Percentiles rank a stretch among this genome's conserved stretches.
phyloP scores from a whole-genome alignment of 2,329 filamentous ascomycete genomes.

The Cladosporium sp. region DNA sequence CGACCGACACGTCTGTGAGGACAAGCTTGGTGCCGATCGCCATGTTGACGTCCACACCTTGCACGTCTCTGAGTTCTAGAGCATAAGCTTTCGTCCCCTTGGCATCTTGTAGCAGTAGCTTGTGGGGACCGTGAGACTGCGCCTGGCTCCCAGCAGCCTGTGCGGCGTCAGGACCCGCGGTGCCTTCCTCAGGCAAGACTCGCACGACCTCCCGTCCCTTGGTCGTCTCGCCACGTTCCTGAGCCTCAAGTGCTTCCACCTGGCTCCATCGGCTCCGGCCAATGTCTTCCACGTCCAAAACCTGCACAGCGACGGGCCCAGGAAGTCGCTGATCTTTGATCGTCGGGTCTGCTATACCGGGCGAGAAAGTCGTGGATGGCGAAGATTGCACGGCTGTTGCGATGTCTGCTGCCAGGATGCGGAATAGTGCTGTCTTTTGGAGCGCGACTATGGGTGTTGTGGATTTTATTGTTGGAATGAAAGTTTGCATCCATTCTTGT shows the following conservation, averaged over 20 bases:
- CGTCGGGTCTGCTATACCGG: slow-evolving; percentile 50
- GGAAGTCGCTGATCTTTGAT: slow-evolving; percentile 55
- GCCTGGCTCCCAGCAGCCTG: slow-evolving; percentile 19
- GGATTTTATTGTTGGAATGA: slow-evolving; percentile 54
- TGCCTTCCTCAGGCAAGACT: slow-evolving; percentile 52
- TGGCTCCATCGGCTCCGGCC: slow-evolving; percentile 78
- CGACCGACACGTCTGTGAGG: slow-evolving; percentile 62
- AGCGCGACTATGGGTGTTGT: slow-evolving; percentile 64
- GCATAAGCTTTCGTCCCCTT: slow-evolving; percentile 65
- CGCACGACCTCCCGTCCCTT: slow-evolving; percentile 79
- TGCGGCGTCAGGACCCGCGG: slow-evolving; percentile 35
- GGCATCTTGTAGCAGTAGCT: slow-evolving; percentile 77
- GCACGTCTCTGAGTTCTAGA: slow-evolving; percentile 65
- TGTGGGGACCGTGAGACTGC: slow-evolving; percentile 60
- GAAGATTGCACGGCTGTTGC: slow-evolving; percentile 51
- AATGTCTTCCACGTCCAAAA: slow-evolving; percentile 83
- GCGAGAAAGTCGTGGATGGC: slow-evolving; percentile 51
- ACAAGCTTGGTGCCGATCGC: slow-evolving; percentile 79
- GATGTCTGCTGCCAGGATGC: slow-evolving; percentile 74
- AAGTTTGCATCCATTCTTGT: slow-evolving; percentile 59
- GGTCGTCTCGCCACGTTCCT: slow-evolving; percentile 68
- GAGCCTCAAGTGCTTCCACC: slow-evolving; percentile 72
- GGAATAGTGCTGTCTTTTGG: slow-evolving; percentile 74
- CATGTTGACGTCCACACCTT: slow-evolving; percentile 62
- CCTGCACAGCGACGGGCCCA: slow-evolving; percentile 68